Conservation (phyloP, 2,329 filamentous ascomycete species). For the Sordariomycetes sp. region DNA sequence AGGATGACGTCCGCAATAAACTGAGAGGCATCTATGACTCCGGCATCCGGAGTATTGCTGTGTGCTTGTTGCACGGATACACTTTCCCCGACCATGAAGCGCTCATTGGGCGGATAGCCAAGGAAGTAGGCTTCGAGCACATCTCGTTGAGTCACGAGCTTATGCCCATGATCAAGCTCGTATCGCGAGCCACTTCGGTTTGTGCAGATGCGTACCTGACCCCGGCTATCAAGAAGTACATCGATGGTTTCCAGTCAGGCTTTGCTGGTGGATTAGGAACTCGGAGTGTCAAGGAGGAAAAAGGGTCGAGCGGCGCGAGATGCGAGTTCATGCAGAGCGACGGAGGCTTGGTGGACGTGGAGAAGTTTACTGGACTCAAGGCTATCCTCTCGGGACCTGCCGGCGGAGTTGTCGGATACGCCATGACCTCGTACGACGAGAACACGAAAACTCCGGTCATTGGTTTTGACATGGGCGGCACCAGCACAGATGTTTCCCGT, state of each 20-base stretch:
- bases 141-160: conserved; percentile 48
- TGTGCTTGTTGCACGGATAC: conserved; percentile 88
- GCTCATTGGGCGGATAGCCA: conserved; percentile 64
- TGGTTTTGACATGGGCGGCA: conserved; percentile 94
- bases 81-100: conserved; percentile 84
- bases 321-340: conserved; percentile 97
- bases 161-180: conserved; percentile 35
- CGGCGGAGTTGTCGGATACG: conserved; percentile 90
- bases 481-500: conserved; percentile 82
- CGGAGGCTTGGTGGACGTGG: conserved; percentile 63
- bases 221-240: conserved; percentile 30
- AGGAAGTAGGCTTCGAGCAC: conserved; percentile 66
- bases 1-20: conserved; percentile 44
- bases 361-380: conserved; percentile 73
- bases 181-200: conserved; percentile 31
- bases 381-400: conserved; percentile 85
- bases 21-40: conserved; percentile 53
- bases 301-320: conserved; percentile 59
- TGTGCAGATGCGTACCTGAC: conserved; percentile 36
- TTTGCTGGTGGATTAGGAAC: conserved; percentile 75
- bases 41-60: conserved; percentile 72
- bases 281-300: conserved; percentile 59
- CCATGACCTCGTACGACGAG: conserved; percentile 80
- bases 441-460: conserved; percentile 79
- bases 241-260: conserved; percentile 69